phyloP scores from a whole-genome alignment of 108 stramenopile species.

The Tribonema minus region DNA sequence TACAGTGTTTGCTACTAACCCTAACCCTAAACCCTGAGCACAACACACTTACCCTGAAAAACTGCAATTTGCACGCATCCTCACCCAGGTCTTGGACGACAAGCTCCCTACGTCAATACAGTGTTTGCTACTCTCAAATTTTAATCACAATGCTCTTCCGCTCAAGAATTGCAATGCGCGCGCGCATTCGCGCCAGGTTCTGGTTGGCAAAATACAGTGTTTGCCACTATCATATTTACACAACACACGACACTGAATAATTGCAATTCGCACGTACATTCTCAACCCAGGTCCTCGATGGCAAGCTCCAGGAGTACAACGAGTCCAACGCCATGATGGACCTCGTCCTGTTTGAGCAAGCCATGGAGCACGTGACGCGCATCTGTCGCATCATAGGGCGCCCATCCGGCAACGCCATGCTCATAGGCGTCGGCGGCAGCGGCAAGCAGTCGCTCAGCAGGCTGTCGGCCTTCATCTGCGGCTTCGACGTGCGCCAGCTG shows the following conservation, averaged over 20 bases:
- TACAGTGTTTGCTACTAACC: too few species aligned
- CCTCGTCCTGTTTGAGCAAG: slow-evolving; percentile 78
- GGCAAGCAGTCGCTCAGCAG: slow-evolving; percentile 78
- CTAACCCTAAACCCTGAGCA: too few species aligned
- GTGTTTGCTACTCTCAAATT: too few species aligned
- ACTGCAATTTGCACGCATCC: too few species aligned
- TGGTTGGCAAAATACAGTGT: too few species aligned
- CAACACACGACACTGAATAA: not conserved
- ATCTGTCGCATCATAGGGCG: slow-evolving; percentile 76
- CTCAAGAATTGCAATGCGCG: too few species aligned
- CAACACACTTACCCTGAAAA: too few species aligned
- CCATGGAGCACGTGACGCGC: slow-evolving; percentile 75
- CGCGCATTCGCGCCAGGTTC: too few species aligned
- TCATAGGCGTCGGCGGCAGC: slow-evolving; percentile 80
- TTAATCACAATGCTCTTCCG: too few species aligned
- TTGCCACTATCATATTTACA: too few species aligned
- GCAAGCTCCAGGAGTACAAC: slow-evolving; percentile 76
- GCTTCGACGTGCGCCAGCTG: slow-evolving; percentile 71
- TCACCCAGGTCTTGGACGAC: too few species aligned
- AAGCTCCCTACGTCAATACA: too few species aligned
- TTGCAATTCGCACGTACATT: slow-evolving; percentile 3
- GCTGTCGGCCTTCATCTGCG: slow-evolving; percentile 77
- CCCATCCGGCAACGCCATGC: slow-evolving; percentile 79
- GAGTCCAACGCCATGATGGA: slow-evolving; percentile 81
- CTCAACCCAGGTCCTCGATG: slow-evolving; percentile 64